Base-by-base conservation (phyloP, 805 yeast species). In the Torulaspora delbrueckii region DNA sequence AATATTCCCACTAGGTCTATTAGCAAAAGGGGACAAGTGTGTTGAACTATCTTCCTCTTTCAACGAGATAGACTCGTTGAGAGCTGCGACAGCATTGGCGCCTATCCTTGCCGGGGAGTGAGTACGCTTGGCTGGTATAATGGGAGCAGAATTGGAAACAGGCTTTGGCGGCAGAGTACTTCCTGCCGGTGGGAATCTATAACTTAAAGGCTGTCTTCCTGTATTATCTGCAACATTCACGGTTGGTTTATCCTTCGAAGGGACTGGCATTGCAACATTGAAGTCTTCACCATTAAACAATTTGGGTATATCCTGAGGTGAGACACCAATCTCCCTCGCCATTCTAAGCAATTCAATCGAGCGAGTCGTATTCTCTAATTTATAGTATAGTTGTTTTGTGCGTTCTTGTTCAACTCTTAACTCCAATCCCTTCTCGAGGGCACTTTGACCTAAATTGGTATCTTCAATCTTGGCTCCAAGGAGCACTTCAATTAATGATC, bases 371-470 rank as follows among this genome's bases (percentile, higher is more conserved):
- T 75, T 67, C 59, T 89, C 96, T 16, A 82, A 68, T 43, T 74
- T 76, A 60, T 84, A 83, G 54, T 72, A 82, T 53, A 84, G 93
- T 62, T 89, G 96, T 53, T 83, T 84, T 1, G 96, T 84, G 36
- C 76, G 73, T 61, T 90, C 96, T 58, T 84, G 91, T 60, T 87
- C 89, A 2, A 78, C 63, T 42, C 80, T 73, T 25, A 84, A 72
- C 27, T 73, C 72, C 30, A 87, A 65, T 0, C 88, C 81, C 51
- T 76, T 78, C 22, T 71, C 62, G 24, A 82, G 71, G 3, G 88
- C 74, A 7, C 72, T 70, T 44, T 83, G 84, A 6, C 37, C 42
- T 27, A 45, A 9, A 24, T 9, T 36, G 77, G 84, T 79, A 28
- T 67, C 62, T 6, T 70, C 57, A 10, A 78, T 68, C 25, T 75